Conservation (phyloP, 371 early-diverging fungal genomes). For the Saksenaea oblongispora region DNA sequence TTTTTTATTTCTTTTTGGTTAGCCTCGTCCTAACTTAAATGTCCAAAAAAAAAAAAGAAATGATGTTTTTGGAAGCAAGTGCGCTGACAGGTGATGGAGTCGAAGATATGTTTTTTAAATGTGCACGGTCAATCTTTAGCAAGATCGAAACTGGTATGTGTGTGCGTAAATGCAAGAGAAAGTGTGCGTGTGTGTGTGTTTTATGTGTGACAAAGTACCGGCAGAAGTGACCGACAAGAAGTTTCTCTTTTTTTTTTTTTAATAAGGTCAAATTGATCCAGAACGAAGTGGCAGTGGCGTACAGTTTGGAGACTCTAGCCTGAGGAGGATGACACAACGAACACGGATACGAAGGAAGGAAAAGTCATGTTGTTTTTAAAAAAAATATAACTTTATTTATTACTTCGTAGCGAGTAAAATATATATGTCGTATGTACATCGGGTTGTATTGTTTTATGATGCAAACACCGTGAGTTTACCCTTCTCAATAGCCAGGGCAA, state of each 20-base stretch:
- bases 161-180: not conserved
- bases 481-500: constrained; percentile 27
- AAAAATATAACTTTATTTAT: constrained; percentile 1
- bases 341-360: constrained; percentile 56
- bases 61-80: constrained; percentile 67
- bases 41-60: constrained; percentile 31
- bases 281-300: constrained; percentile 65
- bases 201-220: not conserved
- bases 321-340: constrained; percentile 63
- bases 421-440: constrained; percentile 8
- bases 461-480: constrained; percentile 39
- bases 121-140: constrained; percentile 59
- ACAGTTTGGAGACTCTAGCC: constrained; percentile 64
- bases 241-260: too few species aligned
- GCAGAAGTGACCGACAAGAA: too few species aligned
- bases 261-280: constrained; percentile 58
- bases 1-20: not conserved
- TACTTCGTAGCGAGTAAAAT: constrained; percentile 9
- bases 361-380: constrained; percentile 54
- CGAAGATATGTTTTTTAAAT: constrained; percentile 64
- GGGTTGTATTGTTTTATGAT: not conserved
- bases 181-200: not conserved
- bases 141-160: constrained; percentile 60
- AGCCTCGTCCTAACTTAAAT: not conserved
- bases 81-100: constrained; percentile 63